phyloP scores from a whole-genome alignment of 2,329 filamentous ascomycete genomes.

The Penicillium glabrum region DNA sequence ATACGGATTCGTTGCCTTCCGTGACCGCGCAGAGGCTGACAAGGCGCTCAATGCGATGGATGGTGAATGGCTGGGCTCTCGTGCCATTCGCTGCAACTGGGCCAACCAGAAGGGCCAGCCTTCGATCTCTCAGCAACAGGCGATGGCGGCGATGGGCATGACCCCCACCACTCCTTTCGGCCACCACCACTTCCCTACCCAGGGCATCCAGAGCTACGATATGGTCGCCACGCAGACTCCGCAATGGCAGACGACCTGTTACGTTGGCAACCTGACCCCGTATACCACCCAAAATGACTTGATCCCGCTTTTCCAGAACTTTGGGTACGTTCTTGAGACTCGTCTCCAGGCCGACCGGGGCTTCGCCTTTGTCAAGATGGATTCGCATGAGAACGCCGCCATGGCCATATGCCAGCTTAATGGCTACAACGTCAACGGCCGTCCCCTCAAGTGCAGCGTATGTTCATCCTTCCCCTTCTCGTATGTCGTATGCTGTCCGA shows the following conservation, averaged over 20 bases:
- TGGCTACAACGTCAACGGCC: slow-evolving; percentile 95
- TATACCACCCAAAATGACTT: slow-evolving; percentile 97
- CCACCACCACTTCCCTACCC: slow-evolving; percentile 95
- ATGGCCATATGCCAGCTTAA: slow-evolving; percentile 98
- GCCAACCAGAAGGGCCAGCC: slow-evolving; percentile 99
- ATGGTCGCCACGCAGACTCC: slow-evolving; percentile 95
- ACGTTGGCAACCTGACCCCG: slow-evolving; percentile 94
- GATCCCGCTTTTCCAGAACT: slow-evolving; percentile 98
- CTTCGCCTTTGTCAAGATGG: slow-evolving; percentile 99
- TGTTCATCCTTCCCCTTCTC: slow-evolving; percentile 45
- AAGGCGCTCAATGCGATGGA: slow-evolving; percentile 98
- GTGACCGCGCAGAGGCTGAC: slow-evolving; percentile 88
- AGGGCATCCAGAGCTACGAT: slow-evolving; percentile 95
- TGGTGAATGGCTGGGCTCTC: slow-evolving; percentile 96
- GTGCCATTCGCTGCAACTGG: slow-evolving; percentile 99
- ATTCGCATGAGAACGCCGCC: slow-evolving; percentile 94
- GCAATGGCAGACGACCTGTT: slow-evolving; percentile 97
- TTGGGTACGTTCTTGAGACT: slow-evolving; percentile 95
- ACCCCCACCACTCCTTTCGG: slow-evolving; percentile 95
- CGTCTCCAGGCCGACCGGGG: slow-evolving; percentile 97
- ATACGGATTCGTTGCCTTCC: slow-evolving; percentile 97
- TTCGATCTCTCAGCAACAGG: slow-evolving; percentile 95
- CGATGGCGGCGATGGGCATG: slow-evolving; percentile 97
- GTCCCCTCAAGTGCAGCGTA: slow-evolving; percentile 98
- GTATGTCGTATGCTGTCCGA: slow-evolving; percentile 22